phyloP scores from a whole-genome alignment of 73 alveolate genomes.

The Tetrahymena elliotti region DNA sequence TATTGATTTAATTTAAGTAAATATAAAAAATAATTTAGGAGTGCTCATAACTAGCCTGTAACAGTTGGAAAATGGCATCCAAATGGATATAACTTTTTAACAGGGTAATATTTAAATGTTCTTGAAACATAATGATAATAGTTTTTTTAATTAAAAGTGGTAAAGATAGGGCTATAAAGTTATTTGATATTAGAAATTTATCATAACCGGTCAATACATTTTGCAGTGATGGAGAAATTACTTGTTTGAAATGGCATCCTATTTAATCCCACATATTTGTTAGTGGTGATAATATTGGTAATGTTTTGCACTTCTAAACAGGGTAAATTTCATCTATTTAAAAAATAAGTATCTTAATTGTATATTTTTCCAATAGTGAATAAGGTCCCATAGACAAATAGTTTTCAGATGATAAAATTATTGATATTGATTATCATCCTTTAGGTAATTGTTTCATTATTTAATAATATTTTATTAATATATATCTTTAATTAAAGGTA shows the following conservation, averaged over 20 bases:
- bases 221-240: background rate
- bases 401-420: background rate
- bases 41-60: background rate
- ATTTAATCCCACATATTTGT: background rate
- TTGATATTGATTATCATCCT: background rate
- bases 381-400: background rate
- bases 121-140: too few species aligned
- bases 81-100: background rate
- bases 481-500: background rate
- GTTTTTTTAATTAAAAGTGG: background rate
- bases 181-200: background rate
- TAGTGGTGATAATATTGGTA: background rate
- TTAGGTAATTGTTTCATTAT: background rate
- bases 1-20: background rate
- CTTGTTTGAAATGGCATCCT: background rate
- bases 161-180: background rate
- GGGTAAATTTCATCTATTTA: background rate
- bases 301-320: background rate
- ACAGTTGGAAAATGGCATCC: background rate
- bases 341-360: background rate
- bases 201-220: background rate
- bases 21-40: background rate
- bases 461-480: background rate
- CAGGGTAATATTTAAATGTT: too few species aligned
- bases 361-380: background rate